A percentile compares a stretch with the other conserved stretches of the same genome.
phyloP scores from a whole-genome alignment of 768 basidiomycete species.

The Podaxis carcinomalis region DNA sequence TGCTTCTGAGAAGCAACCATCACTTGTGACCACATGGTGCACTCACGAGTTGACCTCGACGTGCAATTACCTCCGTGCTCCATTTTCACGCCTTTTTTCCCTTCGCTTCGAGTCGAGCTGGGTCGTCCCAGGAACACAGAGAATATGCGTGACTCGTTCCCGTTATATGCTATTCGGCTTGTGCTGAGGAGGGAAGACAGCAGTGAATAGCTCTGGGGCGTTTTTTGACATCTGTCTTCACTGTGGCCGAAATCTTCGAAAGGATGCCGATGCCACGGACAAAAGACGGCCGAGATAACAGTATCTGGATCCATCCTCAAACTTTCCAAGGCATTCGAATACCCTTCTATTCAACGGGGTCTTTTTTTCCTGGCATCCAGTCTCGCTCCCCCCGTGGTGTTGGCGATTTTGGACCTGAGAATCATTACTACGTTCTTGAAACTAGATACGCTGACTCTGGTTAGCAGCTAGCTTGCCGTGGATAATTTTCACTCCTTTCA shows the following conservation, averaged over 20 bases:
- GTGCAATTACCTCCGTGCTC: neutral
- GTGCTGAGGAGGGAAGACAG: neutral
- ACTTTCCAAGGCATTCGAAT: neutral
- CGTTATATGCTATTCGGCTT: neutral
- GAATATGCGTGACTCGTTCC: neutral
- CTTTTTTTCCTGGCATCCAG: neutral
- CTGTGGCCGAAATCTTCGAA: too few relatives aligned
- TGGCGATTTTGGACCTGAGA: neutral
- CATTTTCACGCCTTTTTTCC: neutral
- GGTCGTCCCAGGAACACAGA: neutral
- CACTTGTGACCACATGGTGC: conserved; percentile 1
- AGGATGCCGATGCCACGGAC: neutral
- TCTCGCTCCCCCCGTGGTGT: neutral
- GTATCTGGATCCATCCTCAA: neutral
- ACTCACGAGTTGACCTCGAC: neutral
- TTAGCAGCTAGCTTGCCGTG: neutral
- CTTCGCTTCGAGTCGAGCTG: neutral
- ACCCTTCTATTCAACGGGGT: neutral
- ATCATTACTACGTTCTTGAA: neutral
- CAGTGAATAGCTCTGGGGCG: neutral
- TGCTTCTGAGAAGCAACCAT: conserved; percentile 9
- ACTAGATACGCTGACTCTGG: neutral
- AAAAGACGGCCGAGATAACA: neutral
- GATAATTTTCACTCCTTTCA: neutral
- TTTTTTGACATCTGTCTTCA: neutral